Base-by-base conservation (phyloP, 176 grass and related monocot species). In the Carex scoparia region DNA sequence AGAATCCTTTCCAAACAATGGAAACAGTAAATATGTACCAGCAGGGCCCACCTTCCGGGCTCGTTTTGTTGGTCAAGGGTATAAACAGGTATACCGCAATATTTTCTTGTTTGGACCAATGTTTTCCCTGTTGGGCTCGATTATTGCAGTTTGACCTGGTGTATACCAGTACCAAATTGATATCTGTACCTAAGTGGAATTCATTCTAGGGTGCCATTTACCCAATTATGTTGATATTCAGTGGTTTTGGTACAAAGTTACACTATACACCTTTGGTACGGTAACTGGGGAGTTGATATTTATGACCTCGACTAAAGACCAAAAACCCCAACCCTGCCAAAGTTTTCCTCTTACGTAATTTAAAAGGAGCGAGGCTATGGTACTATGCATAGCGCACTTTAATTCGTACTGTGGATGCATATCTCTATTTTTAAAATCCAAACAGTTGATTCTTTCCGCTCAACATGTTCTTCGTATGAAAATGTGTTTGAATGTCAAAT, bases 41-140 rank as follows among this genome's bases (percentile, higher is more conserved):
- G 65, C 89, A 51, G 7, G 12, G 4, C 71, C 85, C 12, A 87
- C 86, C 2, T 79, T 92, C 1, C 86, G 80, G 66, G 91, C 93
- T 55, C 93, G 96, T 2, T 98, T 98, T 4, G 57, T 92, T 0
- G 93, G 93, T 64, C 96, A 98, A 90, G 85, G 93, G 14, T 98
- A 98, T 88, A 98, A 98, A 74, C 96, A 98, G 96, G 96, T 98
- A 88, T 30, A 12, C 12, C 3, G 0, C 84, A 6, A 55, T 42
- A 65, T 51, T 65, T 55, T 83, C n/a, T 31, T 48, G 10, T 83
- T 67, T 1, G 9, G 64, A 68, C 37, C 32, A 65, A 27, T 13
- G 1, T 5, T 65, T 44, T 23, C 60, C 33, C 16, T 81, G 58
- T 64, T 44, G 57, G 7, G 58, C 10, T 62, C 30, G 32, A 40